These are phyloP conservation scores for Colletotrichum noveboracense DNA, from an alignment of 2,329 filamentous ascomycete genomes.

Conservation along the genomic window DNA sequence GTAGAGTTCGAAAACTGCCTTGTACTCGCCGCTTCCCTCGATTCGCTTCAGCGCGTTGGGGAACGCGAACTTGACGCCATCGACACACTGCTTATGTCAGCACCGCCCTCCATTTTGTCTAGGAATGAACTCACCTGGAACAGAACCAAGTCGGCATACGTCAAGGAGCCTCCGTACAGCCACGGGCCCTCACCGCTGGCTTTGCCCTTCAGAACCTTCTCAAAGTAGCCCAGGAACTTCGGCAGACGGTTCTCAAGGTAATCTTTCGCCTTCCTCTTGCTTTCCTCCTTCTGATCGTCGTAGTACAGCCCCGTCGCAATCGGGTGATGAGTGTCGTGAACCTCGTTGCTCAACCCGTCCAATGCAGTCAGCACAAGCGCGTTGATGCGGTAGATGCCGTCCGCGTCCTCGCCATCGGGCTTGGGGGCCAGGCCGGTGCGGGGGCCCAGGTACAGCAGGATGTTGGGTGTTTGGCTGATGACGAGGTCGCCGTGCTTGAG, in stretches of 20 bases:
- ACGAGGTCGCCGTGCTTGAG: constrained; percentile 66
- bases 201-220: constrained; percentile 66
- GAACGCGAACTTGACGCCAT: constrained; percentile 71
- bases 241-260: constrained; percentile 69
- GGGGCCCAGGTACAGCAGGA: constrained; percentile 72
- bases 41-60: constrained; percentile 66
- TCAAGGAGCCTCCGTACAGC: constrained; percentile 68
- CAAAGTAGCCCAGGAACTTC: constrained; percentile 75
- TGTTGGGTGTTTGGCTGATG: constrained; percentile 74
- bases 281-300: constrained; percentile 76
- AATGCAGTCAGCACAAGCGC: constrained; percentile 71
- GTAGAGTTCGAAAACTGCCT: constrained; percentile 68
- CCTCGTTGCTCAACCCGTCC: constrained; percentile 73
- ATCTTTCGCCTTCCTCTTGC: constrained; percentile 59
- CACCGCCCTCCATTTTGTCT: neutral
- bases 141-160: constrained; percentile 75
- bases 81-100: constrained; percentile 45
- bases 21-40: constrained; percentile 61
- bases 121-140: constrained; percentile 62
- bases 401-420: constrained; percentile 39
- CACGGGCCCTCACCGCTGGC: constrained; percentile 64
- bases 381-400: constrained; percentile 64
- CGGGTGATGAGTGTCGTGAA: constrained; percentile 80
- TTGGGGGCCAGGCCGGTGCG: constrained; percentile 61
- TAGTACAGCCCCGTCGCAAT: constrained; percentile 66